A percentile compares a stretch with the other conserved stretches of the same genome.
phyloP scores from a whole-genome alignment of 2,329 filamentous ascomycete genomes.

The Tolypocladium tropicale region DNA sequence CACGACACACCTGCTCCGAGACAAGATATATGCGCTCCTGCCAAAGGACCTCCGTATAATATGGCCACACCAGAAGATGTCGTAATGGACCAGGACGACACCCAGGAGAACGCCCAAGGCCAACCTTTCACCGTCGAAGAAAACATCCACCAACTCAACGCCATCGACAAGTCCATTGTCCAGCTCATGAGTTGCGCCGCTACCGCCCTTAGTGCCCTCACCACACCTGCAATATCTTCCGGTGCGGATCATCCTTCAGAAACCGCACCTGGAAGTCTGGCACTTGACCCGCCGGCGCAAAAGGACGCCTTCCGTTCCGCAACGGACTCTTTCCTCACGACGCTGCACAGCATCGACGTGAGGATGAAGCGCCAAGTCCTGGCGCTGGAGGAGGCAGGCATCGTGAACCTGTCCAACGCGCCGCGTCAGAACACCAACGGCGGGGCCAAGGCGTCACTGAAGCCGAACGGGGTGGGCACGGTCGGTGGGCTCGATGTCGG shows the following conservation, averaged over 20 bases:
- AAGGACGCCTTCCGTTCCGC: slow-evolving; percentile 47
- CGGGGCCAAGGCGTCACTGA: slow-evolving; percentile 32
- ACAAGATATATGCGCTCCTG: not conserved
- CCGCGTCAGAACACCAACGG: slow-evolving; percentile 20
- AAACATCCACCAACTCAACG: slow-evolving; percentile 69
- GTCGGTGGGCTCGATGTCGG: slow-evolving; percentile 67
- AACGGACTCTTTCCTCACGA: slow-evolving; percentile 58
- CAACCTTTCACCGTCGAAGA: slow-evolving; percentile 62
- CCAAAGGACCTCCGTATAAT: not conserved
- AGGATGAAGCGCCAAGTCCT: slow-evolving; percentile 57
- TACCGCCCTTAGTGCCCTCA: slow-evolving; percentile 33
- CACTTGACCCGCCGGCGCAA: slow-evolving; percentile 36
- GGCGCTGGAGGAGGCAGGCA: slow-evolving; percentile 71
- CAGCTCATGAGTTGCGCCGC: slow-evolving; percentile 33
- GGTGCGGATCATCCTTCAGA: slow-evolving; percentile 7
- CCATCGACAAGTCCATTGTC: slow-evolving; percentile 56
- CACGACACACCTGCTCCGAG: not conserved
- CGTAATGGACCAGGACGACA: slow-evolving; percentile 15
- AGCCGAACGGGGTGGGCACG: slow-evolving; percentile 44
- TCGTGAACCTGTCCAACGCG: slow-evolving; percentile 43
- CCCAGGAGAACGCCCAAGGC: slow-evolving; percentile 8
- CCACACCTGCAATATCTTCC: slow-evolving; percentile 17
- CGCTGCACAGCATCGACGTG: slow-evolving; percentile 65
- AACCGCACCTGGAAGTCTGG: slow-evolving; percentile 7
- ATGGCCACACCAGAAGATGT: slow-evolving; percentile 23